Percentiles rank a stretch among this genome's conserved stretches.
Conservation (phyloP, 257 asterid species). For the Misopates orontium region DNA sequence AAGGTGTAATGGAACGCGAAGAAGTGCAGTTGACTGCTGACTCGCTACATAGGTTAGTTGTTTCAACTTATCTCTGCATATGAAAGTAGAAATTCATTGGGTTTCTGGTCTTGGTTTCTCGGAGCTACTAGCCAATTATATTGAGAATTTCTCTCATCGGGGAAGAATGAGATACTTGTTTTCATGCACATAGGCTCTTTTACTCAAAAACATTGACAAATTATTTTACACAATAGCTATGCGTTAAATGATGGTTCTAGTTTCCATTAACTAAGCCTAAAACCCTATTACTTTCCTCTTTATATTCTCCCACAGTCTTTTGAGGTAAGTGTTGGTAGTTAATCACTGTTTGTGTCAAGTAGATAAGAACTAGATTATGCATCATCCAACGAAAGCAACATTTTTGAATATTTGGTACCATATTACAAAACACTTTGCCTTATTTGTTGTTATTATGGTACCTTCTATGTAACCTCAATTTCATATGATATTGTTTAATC, state of each 20-base stretch:
- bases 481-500: no score
- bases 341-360: no score
- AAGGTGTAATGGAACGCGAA: slow-evolving; percentile 90
- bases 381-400: no score
- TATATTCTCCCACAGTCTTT: no score
- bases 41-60: slow-evolving; percentile 82
- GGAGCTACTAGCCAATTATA: slow-evolving; percentile 4
- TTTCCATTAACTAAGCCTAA: neutral
- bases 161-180: neutral
- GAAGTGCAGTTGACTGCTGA: slow-evolving; percentile 93
- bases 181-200: neutral
- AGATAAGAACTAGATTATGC: no score
- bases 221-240: neutral
- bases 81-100: slow-evolving; percentile 8
- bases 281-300: slow-evolving; percentile 8
- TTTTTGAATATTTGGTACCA: no score
- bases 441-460: no score
- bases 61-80: slow-evolving; percentile 15
- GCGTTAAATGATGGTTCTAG: slow-evolving; percentile 2
- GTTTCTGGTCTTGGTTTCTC: slow-evolving; percentile 12
- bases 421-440: no score
- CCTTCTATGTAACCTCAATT: no score
- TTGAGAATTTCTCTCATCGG: neutral
- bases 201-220: neutral
- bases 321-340: no score